Evolutionary conservation across 768 basidiomycete species (phyloP), one percentile per base, ranked within the genome.

Genomic region (Suillus ampliporus): DNA sequence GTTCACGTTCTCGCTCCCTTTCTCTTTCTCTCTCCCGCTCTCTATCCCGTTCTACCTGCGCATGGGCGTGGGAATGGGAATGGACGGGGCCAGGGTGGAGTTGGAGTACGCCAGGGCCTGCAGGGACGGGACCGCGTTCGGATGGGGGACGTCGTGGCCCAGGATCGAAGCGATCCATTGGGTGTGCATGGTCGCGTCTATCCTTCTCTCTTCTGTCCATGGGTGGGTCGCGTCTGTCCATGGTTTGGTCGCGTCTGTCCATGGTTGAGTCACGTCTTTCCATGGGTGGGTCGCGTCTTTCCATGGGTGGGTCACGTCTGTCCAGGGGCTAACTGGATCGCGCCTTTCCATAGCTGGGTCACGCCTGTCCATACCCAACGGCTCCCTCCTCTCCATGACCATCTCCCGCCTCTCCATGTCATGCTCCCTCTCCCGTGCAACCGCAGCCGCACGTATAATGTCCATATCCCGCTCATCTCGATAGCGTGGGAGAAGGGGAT

Each of bases 1-100:
- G 71, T 5, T n/a, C 69, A 1, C 62, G 37, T n/a, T 61, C 19
- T 9, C 54, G n/a, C n/a, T 75, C 72, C 56, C 74, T 74, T 5
- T n/a, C 69, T 1, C 62, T 35, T n/a, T 61, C 19, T 9, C 54
- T 17, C 28, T 61, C 67, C 4, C 61, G 47, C 21, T 51, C 57
- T 23, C 57, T 34, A 14, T 58, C 67, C 8, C 60, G 62, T 0
- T 70, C 34, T 21, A 74, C 64, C 19, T 21, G 62, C 26, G 64
- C 34, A 9, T 70, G 63, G 3, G 72, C 63, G 43, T 66, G 73
- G n/a, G 74, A 65, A 57, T 48, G 63, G 21, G 68, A 68, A 57
- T 70, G 71, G 41, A 62, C 44, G 17, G 72, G 60, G 0, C 68
- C 43, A 8, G 48, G 57, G 26, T 72, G 68, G 0, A 57, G n/a